Percentiles rank a stretch among this genome's conserved stretches.
phyloP scores from a whole-genome alignment of 768 basidiomycete species.

The Hygrophoropsis aurantiaca region DNA sequence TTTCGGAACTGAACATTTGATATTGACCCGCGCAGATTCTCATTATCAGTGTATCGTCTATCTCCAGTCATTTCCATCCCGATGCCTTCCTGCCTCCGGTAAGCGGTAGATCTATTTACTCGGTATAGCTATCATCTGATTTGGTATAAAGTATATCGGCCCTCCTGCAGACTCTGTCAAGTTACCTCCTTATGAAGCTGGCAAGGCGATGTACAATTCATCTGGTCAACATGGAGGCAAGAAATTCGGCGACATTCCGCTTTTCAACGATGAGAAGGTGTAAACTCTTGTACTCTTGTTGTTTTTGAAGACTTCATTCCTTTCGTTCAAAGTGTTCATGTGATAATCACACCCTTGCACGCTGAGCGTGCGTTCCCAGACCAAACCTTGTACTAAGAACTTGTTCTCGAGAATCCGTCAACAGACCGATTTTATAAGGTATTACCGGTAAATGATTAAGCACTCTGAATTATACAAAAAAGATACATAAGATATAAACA shows the following conservation, averaged over 20 bases:
- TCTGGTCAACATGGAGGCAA: slow-evolving; percentile 23
- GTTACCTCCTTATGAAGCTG: slow-evolving; percentile 29
- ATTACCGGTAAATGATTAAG: too few species aligned
- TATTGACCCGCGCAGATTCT: slow-evolving; percentile 31
- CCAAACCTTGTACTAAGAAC: too few species aligned
- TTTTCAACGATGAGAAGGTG: slow-evolving; percentile 43
- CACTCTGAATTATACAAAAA: too few species aligned
- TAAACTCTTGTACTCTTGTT: too few species aligned
- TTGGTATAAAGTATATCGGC: slow-evolving; percentile 39
- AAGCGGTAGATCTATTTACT: slow-evolving; percentile 6
- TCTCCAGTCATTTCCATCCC: slow-evolving; percentile 37
- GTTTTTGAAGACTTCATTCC: too few species aligned
- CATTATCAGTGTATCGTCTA: slow-evolving; percentile 36
- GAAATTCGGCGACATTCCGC: slow-evolving; percentile 40
- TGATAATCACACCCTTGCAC: too few species aligned
- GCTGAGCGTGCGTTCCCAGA: too few species aligned
- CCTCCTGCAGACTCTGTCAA: slow-evolving; percentile 31
- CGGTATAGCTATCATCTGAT: background rate
- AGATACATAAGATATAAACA: too few species aligned
- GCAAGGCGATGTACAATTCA: slow-evolving; percentile 24
- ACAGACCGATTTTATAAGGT: too few species aligned
- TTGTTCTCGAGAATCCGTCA: too few species aligned
- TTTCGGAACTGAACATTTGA: background rate
- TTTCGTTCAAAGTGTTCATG: too few species aligned
- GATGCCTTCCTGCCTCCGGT: slow-evolving; percentile 45